Conservation (phyloP, 164 flowering plant genomes). For the Sedum album region DNA sequence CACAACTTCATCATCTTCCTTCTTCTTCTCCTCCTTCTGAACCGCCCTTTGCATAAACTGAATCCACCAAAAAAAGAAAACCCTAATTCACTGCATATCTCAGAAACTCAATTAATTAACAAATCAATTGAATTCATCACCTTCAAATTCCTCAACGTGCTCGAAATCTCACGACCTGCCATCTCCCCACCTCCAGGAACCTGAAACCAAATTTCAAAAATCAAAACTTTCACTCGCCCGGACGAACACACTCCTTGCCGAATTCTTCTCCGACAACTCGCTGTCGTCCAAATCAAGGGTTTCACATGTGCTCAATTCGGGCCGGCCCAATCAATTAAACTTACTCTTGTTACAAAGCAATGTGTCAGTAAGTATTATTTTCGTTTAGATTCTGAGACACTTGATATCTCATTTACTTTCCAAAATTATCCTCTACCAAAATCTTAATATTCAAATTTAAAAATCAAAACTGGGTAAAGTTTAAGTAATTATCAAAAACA, state of each 20-base stretch:
- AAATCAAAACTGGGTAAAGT: too few relatives aligned
- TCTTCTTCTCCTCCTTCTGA: conserved; percentile 8
- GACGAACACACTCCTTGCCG: neutral
- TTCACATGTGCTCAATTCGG: too few relatives aligned
- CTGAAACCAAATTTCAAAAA: neutral
- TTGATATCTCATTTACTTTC: too few relatives aligned
- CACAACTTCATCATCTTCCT: conserved; percentile 5
- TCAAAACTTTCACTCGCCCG: neutral
- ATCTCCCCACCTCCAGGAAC: neutral
- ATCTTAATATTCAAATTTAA: too few relatives aligned
- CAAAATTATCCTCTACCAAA: too few relatives aligned
- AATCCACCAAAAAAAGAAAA: neutral
- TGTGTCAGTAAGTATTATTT: too few relatives aligned
- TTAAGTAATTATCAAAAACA: too few relatives aligned
- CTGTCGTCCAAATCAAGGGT: too few relatives aligned
- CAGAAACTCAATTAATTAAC: neutral
- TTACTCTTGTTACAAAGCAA: too few relatives aligned
- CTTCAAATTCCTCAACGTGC: conserved; percentile 7
- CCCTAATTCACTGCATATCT: neutral
- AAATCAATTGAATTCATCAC: neutral
- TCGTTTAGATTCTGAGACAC: too few relatives aligned
- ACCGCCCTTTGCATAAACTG: conserved; percentile 11
- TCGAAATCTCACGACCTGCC: conserved; percentile 8
- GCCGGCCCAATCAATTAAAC: too few relatives aligned
- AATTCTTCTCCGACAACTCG: neutral